Conservation (phyloP, 164 flowering plant genomes). For the Stephania japonica region DNA sequence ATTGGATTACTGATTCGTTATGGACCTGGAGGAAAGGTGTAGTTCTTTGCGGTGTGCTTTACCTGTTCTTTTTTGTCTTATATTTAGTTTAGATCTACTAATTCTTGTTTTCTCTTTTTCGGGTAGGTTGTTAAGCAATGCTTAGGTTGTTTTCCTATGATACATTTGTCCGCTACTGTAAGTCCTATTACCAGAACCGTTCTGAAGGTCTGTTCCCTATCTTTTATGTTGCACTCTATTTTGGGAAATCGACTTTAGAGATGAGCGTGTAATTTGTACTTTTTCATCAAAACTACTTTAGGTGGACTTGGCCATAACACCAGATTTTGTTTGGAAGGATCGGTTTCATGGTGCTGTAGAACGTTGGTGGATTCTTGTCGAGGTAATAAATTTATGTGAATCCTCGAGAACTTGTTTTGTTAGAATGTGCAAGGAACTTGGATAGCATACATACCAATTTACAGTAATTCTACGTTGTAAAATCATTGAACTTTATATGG, state of each 20-base stretch:
- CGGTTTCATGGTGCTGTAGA: constrained; percentile 80
- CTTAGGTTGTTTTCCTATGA: constrained; percentile 75
- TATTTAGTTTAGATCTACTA: neutral
- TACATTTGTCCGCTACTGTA: constrained; percentile 79
- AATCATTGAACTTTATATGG: too few species aligned
- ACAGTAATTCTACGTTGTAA: neutral
- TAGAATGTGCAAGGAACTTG: too few species aligned
- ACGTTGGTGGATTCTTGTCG: constrained; percentile 98
- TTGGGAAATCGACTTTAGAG: neutral
- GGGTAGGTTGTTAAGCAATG: constrained; percentile 81
- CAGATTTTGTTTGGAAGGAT: constrained; percentile 96
- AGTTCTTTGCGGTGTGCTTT: neutral
- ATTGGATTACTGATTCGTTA: constrained; percentile 90
- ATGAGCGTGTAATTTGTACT: neutral
- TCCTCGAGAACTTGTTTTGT: neutral
- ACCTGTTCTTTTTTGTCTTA: neutral
- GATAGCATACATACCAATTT: neutral
- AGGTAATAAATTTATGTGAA: constrained; percentile 40
- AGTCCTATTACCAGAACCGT: constrained; percentile 99
- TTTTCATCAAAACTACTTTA: constrained; percentile 19
- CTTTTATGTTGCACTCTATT: neutral
- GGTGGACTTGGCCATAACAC: constrained; percentile 79
- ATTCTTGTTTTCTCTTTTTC: neutral
- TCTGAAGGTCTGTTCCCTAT: constrained; percentile 54
- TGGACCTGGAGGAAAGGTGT: constrained; percentile 85